These are phyloP conservation scores for Exophiala dermatitidis DNA, from an alignment of 2,329 filamentous ascomycete genomes.

Conservation along the genomic window DNA sequence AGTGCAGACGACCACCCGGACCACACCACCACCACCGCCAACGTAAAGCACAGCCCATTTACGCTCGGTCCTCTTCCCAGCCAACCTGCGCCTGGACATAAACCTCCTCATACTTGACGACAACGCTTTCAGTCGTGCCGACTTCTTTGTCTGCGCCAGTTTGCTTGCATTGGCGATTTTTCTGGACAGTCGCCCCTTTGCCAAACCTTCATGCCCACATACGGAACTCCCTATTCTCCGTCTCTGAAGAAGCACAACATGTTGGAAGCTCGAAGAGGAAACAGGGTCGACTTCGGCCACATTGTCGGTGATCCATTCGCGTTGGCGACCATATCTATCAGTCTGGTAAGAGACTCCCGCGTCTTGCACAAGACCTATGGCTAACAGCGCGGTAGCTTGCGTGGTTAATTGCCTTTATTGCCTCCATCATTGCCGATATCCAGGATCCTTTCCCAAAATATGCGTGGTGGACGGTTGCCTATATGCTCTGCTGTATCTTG, in stretches of 20 bases:
- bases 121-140: conserved; percentile 1
- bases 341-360: conserved; percentile 57
- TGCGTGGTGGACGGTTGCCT: conserved; percentile 85
- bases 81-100: conserved; percentile 18
- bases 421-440: conserved; percentile 66
- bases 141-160: background rate
- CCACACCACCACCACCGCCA: conserved; percentile 6
- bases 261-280: conserved; percentile 25
- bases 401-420: conserved; percentile 88
- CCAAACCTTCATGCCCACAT: conserved; percentile 57
- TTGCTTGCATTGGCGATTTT: background rate
- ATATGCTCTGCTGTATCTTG: conserved; percentile 73
- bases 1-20: conserved; percentile 7
- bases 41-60: conserved; percentile 10
- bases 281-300: conserved; percentile 66
- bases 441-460: conserved; percentile 67
- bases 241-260: conserved; percentile 60
- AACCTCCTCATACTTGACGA: conserved; percentile 3
- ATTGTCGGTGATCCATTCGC: conserved; percentile 95
- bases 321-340: conserved; percentile 86
- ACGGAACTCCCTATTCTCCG: conserved; percentile 65
- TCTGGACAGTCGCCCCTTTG: conserved; percentile 4
- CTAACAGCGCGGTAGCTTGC: conserved; percentile 66
- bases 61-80: conserved; percentile 14
- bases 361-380: background rate